A percentile compares a stretch with the other conserved stretches of the same genome.
These are phyloP conservation scores for Botrytis squamosa DNA, from an alignment of 2,329 filamentous ascomycete species.

Conservation along the genomic window DNA sequence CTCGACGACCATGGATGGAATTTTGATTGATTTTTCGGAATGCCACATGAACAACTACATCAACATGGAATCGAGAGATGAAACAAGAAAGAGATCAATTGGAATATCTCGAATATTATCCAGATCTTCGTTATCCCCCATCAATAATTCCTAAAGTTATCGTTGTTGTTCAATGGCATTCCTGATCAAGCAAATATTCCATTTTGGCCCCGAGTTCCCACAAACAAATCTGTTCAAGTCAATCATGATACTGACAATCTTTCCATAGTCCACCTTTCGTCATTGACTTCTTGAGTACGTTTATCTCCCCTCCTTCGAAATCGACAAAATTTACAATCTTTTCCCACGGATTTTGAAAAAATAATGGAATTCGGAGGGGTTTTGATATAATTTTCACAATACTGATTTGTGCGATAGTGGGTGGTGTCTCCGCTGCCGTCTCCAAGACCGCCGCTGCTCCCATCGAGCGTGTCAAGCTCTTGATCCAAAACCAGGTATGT, in stretches of 20 bases:
- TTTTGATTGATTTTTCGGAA: not conserved
- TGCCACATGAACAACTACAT: not conserved
- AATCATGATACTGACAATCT: constrained; percentile 31
- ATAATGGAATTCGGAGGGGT: constrained; percentile 15
- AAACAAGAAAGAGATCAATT: not conserved
- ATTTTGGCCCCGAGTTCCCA: constrained; percentile 5
- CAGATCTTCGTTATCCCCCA: not conserved
- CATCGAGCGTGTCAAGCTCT: constrained; percentile 99
- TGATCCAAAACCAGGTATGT: constrained; percentile 99
- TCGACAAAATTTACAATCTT: constrained; percentile 24
- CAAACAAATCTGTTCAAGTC: constrained; percentile 21
- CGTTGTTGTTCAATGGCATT: constrained; percentile 30
- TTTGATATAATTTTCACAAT: not conserved
- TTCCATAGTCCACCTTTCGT: constrained; percentile 72
- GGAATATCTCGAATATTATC: not conserved
- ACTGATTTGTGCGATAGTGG: constrained; percentile 63
- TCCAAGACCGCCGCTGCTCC: constrained; percentile 99
- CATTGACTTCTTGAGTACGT: constrained; percentile 99
- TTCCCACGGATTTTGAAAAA: constrained; percentile 22
- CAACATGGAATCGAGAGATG: not conserved
- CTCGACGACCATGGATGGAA: constrained; percentile 29
- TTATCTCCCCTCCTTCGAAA: constrained; percentile 27
- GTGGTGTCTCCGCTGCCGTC: constrained; percentile 99
- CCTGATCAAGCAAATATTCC: constrained; percentile 26
- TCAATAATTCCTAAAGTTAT: constrained; percentile 22